Conservation (phyloP, 2,329 filamentous ascomycete species). For the Talaromyces verruculosus region DNA sequence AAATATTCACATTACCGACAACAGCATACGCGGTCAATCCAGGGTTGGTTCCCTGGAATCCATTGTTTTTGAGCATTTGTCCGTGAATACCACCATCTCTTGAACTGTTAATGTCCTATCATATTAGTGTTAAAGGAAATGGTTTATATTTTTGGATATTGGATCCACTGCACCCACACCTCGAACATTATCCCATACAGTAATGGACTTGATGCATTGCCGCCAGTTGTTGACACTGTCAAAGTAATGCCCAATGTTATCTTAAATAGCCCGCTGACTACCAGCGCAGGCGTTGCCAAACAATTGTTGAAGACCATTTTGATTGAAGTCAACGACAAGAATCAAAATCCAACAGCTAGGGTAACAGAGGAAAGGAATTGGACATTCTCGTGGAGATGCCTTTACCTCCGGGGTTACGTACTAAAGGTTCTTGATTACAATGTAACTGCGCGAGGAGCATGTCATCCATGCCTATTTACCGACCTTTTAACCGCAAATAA, state of each 20-base stretch:
- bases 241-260: background rate
- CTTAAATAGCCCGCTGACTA: background rate
- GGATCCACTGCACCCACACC: background rate
- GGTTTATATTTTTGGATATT: background rate
- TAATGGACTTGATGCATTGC: background rate
- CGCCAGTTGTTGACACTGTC: slow-evolving; percentile 1
- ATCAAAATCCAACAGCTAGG: background rate
- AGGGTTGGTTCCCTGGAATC: no score
- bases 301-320: background rate
- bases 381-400: background rate
- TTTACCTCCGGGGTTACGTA: no score
- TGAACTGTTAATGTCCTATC: background rate
- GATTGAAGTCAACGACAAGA: background rate
- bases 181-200: background rate
- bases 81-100: no score
- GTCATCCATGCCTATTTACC: no score
- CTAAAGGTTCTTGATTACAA: no score
- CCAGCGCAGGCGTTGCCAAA: background rate
- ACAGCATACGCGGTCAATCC: no score
- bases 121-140: background rate
- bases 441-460: no score
- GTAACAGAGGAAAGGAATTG: background rate
- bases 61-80: no score
- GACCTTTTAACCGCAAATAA: no score
- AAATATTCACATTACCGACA: no score